Conservation (phyloP, 2,329 filamentous ascomycete genomes). For the Talaromyces sp. region DNA sequence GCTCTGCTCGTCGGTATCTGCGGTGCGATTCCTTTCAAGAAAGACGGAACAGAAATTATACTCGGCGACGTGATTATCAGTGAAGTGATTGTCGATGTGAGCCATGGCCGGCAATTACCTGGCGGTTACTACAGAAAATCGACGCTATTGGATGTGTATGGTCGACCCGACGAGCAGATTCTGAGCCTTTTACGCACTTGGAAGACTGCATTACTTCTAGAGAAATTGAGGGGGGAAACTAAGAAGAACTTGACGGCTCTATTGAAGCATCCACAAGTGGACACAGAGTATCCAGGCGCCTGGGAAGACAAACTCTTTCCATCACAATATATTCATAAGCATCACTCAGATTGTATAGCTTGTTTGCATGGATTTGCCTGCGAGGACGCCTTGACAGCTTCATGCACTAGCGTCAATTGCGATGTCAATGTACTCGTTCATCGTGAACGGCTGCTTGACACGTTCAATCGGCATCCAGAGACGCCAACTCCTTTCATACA, state of each 20-base stretch:
- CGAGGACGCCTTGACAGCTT: constrained; percentile 6
- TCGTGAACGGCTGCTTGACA: constrained; percentile 18
- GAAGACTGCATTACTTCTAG: constrained; percentile 23
- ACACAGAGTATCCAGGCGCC: constrained; percentile 20
- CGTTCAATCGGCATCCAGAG: neutral
- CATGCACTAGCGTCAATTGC: constrained; percentile 17
- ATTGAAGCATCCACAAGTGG: constrained; percentile 18
- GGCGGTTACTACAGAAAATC: constrained; percentile 24
- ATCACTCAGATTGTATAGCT: constrained; percentile 18
- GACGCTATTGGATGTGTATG: constrained; percentile 4
- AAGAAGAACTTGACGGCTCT: constrained; percentile 20
- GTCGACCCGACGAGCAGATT: constrained; percentile 7
- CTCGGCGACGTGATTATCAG: constrained; percentile 34
- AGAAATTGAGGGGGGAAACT: neutral
- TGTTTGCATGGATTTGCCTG: constrained; percentile 8
- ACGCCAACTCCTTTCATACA: constrained; percentile 28
- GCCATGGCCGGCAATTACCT: constrained; percentile 27
- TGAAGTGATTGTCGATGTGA: constrained; percentile 23
- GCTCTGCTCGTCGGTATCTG: constrained; percentile 41
- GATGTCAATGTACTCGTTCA: constrained; percentile 18
- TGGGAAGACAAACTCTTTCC: constrained; percentile 23
- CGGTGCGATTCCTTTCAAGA: constrained; percentile 33
- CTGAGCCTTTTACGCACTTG: neutral
- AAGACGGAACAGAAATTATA: constrained; percentile 12
- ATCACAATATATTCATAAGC: constrained; percentile 25